Conservation (phyloP, 1,284 basidiomycete genomes). For the Chalciporus piperatoides region DNA sequence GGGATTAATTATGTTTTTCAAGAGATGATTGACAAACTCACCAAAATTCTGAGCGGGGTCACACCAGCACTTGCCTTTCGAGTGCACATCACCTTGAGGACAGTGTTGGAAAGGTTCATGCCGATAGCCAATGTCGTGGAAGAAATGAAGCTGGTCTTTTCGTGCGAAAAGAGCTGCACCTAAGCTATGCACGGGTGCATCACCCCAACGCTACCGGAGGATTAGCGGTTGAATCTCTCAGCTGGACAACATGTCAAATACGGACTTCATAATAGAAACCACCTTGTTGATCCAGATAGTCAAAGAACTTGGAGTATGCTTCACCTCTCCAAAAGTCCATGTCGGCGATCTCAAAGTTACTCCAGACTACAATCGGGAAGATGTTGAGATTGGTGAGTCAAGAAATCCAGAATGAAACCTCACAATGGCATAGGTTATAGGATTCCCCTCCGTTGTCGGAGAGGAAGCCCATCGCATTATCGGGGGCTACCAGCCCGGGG, state of each 20-base stretch:
- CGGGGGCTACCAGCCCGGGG: constrained; percentile 59
- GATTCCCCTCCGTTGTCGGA: constrained; percentile 76
- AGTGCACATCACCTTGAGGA: constrained; percentile 57
- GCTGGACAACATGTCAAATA: background rate
- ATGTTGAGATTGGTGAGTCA: background rate
- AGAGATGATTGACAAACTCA: constrained; percentile 27
- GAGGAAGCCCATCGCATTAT: constrained; percentile 81
- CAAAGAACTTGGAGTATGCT: constrained; percentile 83
- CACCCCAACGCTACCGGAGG: constrained; percentile 70
- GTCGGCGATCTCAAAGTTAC: constrained; percentile 87
- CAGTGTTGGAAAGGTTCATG: constrained; percentile 83
- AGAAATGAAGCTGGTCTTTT: constrained; percentile 83
- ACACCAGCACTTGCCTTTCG: constrained; percentile 67
- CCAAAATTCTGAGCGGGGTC: constrained; percentile 62
- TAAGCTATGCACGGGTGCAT: constrained; percentile 88
- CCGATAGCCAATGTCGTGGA: constrained; percentile 59
- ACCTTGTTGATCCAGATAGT: constrained; percentile 77
- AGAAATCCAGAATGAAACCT: constrained; percentile 30
- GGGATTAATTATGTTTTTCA: constrained; percentile 6
- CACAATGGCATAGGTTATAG: constrained; percentile 87
- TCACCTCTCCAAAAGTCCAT: constrained; percentile 81
- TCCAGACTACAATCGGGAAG: constrained; percentile 62
- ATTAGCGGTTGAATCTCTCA: background rate
- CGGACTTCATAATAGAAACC: constrained; percentile 88
- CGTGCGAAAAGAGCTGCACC: constrained; percentile 78